Conservation (phyloP, 257 asterid species). For the Striga asiatica region DNA sequence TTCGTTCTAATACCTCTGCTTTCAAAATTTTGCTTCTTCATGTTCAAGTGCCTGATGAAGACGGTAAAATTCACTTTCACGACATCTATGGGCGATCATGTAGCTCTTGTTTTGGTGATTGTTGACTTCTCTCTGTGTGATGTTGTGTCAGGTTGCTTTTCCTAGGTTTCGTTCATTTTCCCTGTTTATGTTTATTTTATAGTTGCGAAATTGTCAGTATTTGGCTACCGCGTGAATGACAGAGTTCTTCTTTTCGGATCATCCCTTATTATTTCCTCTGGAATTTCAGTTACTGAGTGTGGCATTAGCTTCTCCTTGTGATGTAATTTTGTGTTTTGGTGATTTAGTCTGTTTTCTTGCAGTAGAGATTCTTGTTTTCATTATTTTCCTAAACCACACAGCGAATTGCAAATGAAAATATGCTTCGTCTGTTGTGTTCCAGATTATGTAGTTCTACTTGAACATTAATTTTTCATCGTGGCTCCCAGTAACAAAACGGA, state of each 20-base stretch:
- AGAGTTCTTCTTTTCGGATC: background rate
- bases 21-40: constrained; percentile 65
- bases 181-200: background rate
- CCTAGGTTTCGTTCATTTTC: background rate
- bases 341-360: background rate
- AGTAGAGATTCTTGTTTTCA: background rate
- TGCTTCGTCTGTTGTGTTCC: background rate
- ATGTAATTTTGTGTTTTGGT: background rate
- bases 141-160: constrained; percentile 6
- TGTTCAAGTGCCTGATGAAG: constrained; percentile 81
- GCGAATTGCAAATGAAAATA: background rate
- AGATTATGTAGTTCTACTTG: background rate
- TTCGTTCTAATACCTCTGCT: constrained; percentile 54
- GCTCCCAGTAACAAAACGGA: background rate
- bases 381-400: background rate
- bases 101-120: background rate
- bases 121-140: background rate
- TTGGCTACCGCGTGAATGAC: background rate
- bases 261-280: background rate
- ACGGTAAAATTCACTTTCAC: constrained; percentile 26
- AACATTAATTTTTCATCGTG: background rate
- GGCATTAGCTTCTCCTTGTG: background rate
- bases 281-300: background rate
- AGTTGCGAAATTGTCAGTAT: background rate
- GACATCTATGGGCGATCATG: background rate